phyloP scores from a whole-genome alignment of 192 early-diverging fungal species.

The Oehlia diaphana region DNA sequence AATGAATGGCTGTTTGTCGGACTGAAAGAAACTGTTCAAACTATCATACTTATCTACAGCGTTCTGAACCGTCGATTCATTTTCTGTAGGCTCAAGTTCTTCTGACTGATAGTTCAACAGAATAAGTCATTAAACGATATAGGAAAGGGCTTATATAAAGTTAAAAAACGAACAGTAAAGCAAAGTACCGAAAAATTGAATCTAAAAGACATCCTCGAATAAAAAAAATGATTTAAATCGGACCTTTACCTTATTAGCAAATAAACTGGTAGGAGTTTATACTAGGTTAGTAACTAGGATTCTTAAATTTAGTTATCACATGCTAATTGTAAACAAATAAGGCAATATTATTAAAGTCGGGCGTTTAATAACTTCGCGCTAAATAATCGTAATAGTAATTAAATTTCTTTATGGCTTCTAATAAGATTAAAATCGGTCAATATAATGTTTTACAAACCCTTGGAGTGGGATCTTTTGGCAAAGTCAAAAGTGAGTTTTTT shows the following conservation, averaged over 20 bases:
- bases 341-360: background rate
- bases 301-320: background rate
- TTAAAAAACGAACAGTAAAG: background rate
- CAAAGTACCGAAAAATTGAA: background rate
- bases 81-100: background rate
- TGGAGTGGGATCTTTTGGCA: constrained; percentile 96
- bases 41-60: background rate
- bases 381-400: background rate
- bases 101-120: background rate
- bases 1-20: background rate
- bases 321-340: background rate
- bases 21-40: background rate
- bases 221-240: background rate
- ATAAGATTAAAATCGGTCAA: constrained; percentile 73
- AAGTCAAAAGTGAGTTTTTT: constrained; percentile 82
- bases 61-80: background rate
- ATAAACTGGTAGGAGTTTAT: too few relatives aligned
- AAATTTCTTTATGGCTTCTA: constrained; percentile 37
- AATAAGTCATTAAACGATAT: background rate
- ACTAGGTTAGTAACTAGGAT: too few relatives aligned
- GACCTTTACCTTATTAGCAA: too few relatives aligned
- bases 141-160: background rate
- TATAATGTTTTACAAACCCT: constrained; percentile 95
- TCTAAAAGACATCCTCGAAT: background rate
- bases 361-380: background rate